phyloP scores from a whole-genome alignment of 2,329 filamentous ascomycete species.

The Neophaeococcomyces mojaviensis region DNA sequence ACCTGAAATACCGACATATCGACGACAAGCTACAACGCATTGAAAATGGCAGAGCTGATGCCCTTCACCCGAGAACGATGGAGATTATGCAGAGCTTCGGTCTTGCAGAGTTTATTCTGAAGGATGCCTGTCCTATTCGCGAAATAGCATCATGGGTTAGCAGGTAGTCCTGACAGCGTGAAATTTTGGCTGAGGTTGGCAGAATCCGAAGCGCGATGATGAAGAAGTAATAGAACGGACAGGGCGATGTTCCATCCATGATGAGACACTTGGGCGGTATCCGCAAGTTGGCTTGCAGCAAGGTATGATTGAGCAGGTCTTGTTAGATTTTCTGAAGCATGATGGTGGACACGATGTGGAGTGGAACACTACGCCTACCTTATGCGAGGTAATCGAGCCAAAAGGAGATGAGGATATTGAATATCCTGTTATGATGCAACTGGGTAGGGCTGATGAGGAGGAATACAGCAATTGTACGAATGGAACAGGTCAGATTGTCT shows the following conservation, averaged over 20 bases:
- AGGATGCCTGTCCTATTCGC: conserved; percentile 59
- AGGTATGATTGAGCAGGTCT: neutral
- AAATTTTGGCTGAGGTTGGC: neutral
- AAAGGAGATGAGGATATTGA: neutral
- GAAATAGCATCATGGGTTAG: conserved; percentile 50
- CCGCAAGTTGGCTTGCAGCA: neutral
- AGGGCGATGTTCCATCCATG: neutral
- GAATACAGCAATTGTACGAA: no score
- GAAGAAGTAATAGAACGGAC: neutral
- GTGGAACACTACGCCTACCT: neutral
- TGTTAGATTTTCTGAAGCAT: neutral
- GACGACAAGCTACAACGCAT: conserved; percentile 33
- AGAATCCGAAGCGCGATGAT: neutral
- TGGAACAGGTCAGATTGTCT: no score
- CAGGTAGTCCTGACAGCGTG: neutral
- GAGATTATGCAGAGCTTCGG: conserved; percentile 67
- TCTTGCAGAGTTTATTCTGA: conserved; percentile 53
- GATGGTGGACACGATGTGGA: neutral
- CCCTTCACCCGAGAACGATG: conserved; percentile 57
- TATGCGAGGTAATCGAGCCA: neutral
- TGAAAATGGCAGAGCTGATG: conserved; percentile 39
- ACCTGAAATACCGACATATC: conserved; percentile 42
- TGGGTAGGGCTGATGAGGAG: no score
- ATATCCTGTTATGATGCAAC: neutral
- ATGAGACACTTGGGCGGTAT: neutral